Evolutionary conservation across 2,329 filamentous ascomycete genomes (phyloP).

Genomic region (Seiridium unicorne): DNA sequence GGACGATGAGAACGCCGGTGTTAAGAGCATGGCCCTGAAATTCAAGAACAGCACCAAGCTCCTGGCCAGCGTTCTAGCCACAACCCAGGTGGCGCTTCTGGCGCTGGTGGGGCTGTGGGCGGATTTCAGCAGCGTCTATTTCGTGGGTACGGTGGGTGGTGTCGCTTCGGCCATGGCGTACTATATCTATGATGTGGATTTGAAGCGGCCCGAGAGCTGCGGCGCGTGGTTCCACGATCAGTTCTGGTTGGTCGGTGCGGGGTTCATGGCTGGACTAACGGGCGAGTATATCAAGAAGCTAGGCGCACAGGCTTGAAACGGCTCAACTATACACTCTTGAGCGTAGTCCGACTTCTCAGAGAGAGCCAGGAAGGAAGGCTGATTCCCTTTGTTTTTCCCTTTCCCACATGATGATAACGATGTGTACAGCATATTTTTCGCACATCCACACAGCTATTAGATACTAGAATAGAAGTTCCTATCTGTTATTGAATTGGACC

Average conservation of each 20-base stretch:
- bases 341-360: no score
- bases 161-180: background rate
- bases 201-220: background rate
- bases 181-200: background rate
- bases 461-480: no score
- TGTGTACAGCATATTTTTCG: no score
- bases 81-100: background rate
- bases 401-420: no score
- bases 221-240: background rate
- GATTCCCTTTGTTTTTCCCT: no score
- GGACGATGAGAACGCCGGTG: constrained; percentile 29
- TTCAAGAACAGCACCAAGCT: constrained; percentile 12
- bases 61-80: background rate
- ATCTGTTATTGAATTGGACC: no score
- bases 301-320: no score
- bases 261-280: background rate
- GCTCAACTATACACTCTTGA: no score
- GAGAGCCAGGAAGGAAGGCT: no score
- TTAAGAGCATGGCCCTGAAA: constrained; percentile 41
- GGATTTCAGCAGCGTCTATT: background rate
- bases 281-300: background rate
- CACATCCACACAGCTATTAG: no score
- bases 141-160: background rate
- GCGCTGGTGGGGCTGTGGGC: background rate
- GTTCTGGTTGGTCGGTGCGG: background rate